Evolutionary conservation across 345 rosid species (phyloP).

Genomic region (Rubroshorea leprosula): DNA sequence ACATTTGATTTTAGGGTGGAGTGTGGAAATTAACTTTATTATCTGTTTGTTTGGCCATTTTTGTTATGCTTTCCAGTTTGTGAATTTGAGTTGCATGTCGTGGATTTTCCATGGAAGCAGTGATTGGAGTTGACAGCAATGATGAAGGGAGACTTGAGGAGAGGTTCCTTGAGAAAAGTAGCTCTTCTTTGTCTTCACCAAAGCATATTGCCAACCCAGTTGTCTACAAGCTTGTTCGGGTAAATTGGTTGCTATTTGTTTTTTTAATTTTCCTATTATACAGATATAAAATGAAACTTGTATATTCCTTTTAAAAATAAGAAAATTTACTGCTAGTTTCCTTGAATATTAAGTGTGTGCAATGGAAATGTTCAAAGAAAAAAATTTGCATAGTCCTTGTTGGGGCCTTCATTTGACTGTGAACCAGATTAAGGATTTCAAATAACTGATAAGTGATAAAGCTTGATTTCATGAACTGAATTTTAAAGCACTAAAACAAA

Average conservation of each 20-base stretch:
- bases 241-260: slow-evolving; percentile 23
- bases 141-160: slow-evolving; percentile 47
- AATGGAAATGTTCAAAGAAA: not conserved
- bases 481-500: slow-evolving; percentile 15
- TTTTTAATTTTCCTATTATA: not conserved
- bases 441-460: not conserved
- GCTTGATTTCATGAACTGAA: slow-evolving; percentile 17
- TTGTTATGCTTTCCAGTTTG: slow-evolving; percentile 41
- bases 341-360: not conserved
- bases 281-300: slow-evolving; percentile 9
- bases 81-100: slow-evolving; percentile 67
- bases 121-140: slow-evolving; percentile 63
- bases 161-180: slow-evolving; percentile 26
- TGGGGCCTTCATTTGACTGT: slow-evolving; percentile 23
- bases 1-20: not conserved
- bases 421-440: not conserved
- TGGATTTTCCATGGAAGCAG: slow-evolving; percentile 74
- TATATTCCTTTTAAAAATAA: not conserved
- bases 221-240: slow-evolving; percentile 94
- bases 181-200: slow-evolving; percentile 35
- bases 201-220: slow-evolving; percentile 56
- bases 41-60: slow-evolving; percentile 17
- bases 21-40: slow-evolving; percentile 16
- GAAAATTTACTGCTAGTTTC: not conserved
- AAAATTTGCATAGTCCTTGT: not conserved